Evolutionary conservation across 108 stramenopile genomes (phyloP), one percentile per base, ranked within the genome.

Genomic region (Phaeodactylum tricornutum): DNA sequence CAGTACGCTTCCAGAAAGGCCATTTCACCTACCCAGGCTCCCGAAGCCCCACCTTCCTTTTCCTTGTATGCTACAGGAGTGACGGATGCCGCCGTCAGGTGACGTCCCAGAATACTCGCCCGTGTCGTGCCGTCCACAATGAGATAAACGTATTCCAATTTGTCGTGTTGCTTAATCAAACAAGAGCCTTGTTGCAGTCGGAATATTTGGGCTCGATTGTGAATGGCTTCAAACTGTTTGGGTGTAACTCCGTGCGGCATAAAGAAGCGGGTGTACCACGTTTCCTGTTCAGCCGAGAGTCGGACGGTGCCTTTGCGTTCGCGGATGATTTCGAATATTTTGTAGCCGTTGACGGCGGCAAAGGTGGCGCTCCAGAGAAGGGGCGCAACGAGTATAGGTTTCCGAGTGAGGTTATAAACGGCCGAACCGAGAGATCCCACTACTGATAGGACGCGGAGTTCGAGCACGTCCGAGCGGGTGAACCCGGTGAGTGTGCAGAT

Each of bases 21-120:
- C 67, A 90, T 83, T 62, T 90, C 87, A 21, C 87, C 87, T 19
- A 84, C 50, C 83, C 83, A 90, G 5, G 87, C 83, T 6, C 87
- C 87, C 3, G 76, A 69, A 44, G 84, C 79, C 23, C 87, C 79
- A 14, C 21, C 36, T 27, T 59, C 49, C 2, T 37, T 53, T 56
- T 47, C 62, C 22, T 41, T 57, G 1, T 49, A 48, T 7, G 50
- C 46, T 1, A 30, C 5, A 28, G 39, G 49, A 4, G 61, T 63
- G 21, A 43, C 21, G 0, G 71, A 73, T 17, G 61, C 79, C 1
- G 82, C 82, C 1, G 87, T 79, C 35, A 90, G 53, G 35, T 64
- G 59, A 9, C 84, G 53, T 3, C 84, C 83, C 26, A 75, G 32
- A 27, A 69, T 43, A 43, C 47, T 51, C 0, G 87, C 87, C 28